Percentiles rank a stretch among this genome's conserved stretches.
Conservation (phyloP, 2,329 filamentous ascomycete species). For the Bipolaris bicolor region DNA sequence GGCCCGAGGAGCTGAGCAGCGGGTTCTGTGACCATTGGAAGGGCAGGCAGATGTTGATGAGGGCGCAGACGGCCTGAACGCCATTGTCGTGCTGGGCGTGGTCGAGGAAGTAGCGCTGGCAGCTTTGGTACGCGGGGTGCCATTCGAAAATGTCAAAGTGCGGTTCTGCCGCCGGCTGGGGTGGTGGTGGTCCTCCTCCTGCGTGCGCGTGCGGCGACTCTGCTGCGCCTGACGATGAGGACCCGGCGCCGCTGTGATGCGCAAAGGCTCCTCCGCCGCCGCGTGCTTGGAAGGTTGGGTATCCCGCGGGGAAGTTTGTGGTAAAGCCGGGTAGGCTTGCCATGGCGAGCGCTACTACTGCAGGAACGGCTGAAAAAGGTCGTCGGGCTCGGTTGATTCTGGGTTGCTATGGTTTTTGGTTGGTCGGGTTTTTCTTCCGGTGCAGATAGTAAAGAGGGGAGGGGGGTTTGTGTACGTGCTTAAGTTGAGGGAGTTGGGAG, state of each 20-base stretch:
- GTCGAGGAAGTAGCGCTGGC: conserved; percentile 89
- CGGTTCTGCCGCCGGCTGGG: conserved; percentile 25
- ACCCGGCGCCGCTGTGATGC: conserved; percentile 14
- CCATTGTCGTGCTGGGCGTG: conserved; percentile 82
- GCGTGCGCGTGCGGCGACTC: conserved; percentile 22
- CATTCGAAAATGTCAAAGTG: conserved; percentile 86
- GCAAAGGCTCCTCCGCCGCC: conserved; percentile 32
- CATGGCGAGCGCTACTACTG: conserved; percentile 41
- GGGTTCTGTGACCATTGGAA: conserved; percentile 71
- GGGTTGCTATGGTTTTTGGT: conserved; percentile 10
- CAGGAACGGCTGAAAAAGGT: conserved; percentile 30
- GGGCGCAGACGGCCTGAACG: conserved; percentile 86
- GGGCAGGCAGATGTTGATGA: conserved; percentile 89
- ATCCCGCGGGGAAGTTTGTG: conserved; percentile 42
- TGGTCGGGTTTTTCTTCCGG: conserved; percentile 13
- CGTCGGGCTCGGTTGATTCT: conserved; percentile 25
- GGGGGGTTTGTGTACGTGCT: neutral
- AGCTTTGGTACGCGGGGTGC: conserved; percentile 90
- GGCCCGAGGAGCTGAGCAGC: conserved; percentile 48
- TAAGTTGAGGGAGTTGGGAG: no score
- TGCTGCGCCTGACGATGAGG: conserved; percentile 26
- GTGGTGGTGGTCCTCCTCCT: conserved; percentile 6
- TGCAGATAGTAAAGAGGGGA: conserved; percentile 13
- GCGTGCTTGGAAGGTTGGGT: conserved; percentile 37
- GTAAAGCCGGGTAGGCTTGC: conserved; percentile 38